Evolutionary conservation across 75 land plant species (phyloP), one percentile per base, ranked within the genome.

Genomic region (Isoetes taiwanensis): DNA sequence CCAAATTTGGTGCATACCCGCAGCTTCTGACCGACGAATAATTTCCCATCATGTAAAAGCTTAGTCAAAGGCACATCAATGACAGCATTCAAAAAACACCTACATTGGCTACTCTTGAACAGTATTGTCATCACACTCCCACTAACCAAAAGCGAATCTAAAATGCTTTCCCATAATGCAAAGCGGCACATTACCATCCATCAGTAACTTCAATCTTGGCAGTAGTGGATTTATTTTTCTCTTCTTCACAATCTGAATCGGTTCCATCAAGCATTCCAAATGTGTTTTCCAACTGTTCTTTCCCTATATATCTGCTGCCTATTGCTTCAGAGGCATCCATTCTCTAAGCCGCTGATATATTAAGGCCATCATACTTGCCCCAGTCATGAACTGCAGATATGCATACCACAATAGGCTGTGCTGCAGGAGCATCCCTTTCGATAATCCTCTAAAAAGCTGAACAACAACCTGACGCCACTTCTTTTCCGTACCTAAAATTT

Each of bases 1-100:
- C 38, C 32, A 1, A 10, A 20, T 3, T 42, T 12, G 26, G 4
- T 32, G 8, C 5, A 20, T 80, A 86, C 93, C 79, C 83, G 73
- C 52, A 86, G 75, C 56, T 86, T 86, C 65, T 86, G 93, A 30
- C 93, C 93, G 37, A 83, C 61, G 72, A 77, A 83, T 3, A 86
- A 17, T 34, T 78, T 80, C 42, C 84, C 77, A 10, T 64, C 56
- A 34, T 28, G 19, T 56, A 86, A 74, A 43, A 80, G 72, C 43
- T 63, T 70, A 27, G 76, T 53, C 33, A 86, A 71, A 16, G 56
- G 29, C 41, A 27, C 65, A 70, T 86, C 93, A 73, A 83, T 20
- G 54, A 40, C 1, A 54, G 81, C 83, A 64, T 76, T 48, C 17
- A 86, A 9, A 0, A 76, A 73, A 52, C 83, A 86, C 93, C 93